Base-by-base conservation (phyloP, 2,329 filamentous ascomycete genomes). In the Verticillium alfalfae region DNA sequence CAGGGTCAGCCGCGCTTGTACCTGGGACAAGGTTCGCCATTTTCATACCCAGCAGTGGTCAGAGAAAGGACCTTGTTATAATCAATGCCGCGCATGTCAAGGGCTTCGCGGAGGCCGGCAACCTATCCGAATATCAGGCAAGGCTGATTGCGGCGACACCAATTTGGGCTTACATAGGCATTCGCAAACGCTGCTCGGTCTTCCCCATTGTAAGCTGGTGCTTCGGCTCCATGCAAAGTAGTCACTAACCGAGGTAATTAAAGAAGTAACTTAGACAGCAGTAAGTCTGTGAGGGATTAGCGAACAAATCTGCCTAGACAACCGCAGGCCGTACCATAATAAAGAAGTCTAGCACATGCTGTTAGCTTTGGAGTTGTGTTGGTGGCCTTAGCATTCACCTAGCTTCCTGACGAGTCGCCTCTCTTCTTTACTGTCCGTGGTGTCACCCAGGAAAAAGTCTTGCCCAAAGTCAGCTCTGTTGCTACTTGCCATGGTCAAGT, bases 51-150 rank as follows among this genome's bases (percentile, higher is more conserved):
- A 10, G 64, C 64, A 2, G 64, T 65, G 1, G 64, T 65, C 59
- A 84, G 69, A 3, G 84, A 85, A 1, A 90, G 76, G 0, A 88
- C 76, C 8, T 74, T 71, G 63, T 89, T 89, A 75, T 88, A 89
- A 66, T 88, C 85, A 65, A 87, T 84, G 22, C 81, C 81, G 5
- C 67, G 71, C 49, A 89, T 71, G 0, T 76, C 66, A 5, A 89
- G 78, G 54, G 87, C 84, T 38, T 77, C 77, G 59, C 84, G 80
- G 6, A 88, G 73, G 0, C 84, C 84, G 6, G 84, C 85, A 15
- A 88, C 60, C 62, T 65, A 38, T 3, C 5, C 0, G 34, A 26
- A 31, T 5, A n/a, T 26, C 34, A 8, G 12, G 45, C 26, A 10
- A 52, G 18, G 45, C 3, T 9, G 18, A 22, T 1, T 22, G 18